These are phyloP conservation scores for Neckera pumila DNA, from an alignment of 225 moss, liverwort and hornwort species.

Conservation along the genomic window DNA sequence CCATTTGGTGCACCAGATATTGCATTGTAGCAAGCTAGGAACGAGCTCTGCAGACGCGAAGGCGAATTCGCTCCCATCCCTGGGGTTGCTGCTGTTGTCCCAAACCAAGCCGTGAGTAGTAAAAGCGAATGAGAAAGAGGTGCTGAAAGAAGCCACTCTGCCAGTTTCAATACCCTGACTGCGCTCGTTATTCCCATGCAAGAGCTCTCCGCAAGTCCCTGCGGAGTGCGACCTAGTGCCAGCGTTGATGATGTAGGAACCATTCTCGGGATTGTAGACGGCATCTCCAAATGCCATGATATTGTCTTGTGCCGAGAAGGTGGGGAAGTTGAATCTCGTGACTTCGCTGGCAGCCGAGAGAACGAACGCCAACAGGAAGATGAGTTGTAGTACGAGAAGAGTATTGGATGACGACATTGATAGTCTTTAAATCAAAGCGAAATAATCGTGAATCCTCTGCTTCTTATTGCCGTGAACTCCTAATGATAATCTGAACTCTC, in stretches of 20 bases:
- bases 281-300: not conserved
- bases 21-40: not conserved
- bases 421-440: not conserved
- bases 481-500: not conserved
- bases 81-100: not conserved
- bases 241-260: not conserved
- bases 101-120: not conserved
- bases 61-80: not conserved
- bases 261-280: not conserved
- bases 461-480: not conserved
- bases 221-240: not conserved
- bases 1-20: not conserved
- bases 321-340: not conserved
- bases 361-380: not conserved
- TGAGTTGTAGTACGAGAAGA: not conserved
- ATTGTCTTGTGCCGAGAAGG: not conserved
- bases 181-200: not conserved
- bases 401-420: not conserved
- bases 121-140: constrained; percentile 9
- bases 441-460: not conserved
- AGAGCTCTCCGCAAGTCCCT: not conserved
- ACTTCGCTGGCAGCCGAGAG: not conserved
- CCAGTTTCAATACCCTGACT: not conserved
- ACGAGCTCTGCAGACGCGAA: not conserved
- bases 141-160: constrained; percentile 14